Percentiles rank a stretch among this genome's conserved stretches.
phyloP scores from a whole-genome alignment of 2,329 filamentous ascomycete species.

The Tolypocladium ovalisporum region DNA sequence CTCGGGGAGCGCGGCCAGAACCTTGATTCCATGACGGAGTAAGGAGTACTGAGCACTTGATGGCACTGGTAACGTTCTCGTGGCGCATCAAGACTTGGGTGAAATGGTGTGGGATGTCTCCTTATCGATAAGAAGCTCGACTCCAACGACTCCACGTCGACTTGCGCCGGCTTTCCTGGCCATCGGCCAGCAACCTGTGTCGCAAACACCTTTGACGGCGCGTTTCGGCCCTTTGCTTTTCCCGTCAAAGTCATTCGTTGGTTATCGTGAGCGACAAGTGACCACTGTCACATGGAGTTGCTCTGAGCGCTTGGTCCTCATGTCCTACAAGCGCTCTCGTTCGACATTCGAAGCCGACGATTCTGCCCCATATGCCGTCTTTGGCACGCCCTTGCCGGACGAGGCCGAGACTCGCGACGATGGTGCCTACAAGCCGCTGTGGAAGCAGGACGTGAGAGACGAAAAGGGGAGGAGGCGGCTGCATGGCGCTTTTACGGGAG shows the following conservation, averaged over 20 bases:
- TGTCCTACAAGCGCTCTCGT: conserved; percentile 73
- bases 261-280: neutral
- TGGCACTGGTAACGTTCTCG: too few relatives aligned
- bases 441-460: conserved; percentile 96
- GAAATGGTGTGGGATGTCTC: neutral
- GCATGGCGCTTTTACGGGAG: conserved; percentile 93
- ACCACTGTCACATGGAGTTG: neutral
- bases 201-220: neutral
- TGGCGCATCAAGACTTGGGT: too few relatives aligned
- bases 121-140: neutral
- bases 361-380: conserved; percentile 64
- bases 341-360: conserved; percentile 68
- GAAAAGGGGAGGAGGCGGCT: conserved; percentile 82
- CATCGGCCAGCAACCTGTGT: neutral
- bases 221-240: neutral
- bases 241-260: too few relatives aligned
- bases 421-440: conserved; percentile 86
- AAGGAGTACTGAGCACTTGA: too few relatives aligned
- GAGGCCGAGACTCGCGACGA: conserved; percentile 74
- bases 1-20: neutral
- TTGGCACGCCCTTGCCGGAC: conserved; percentile 76
- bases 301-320: conserved; percentile 22
- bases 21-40: neutral
- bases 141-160: neutral
- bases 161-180: neutral